These are phyloP conservation scores for Yamadazyma blattariae DNA, from an alignment of 1,139 yeast genomes.

Conservation along the genomic window DNA sequence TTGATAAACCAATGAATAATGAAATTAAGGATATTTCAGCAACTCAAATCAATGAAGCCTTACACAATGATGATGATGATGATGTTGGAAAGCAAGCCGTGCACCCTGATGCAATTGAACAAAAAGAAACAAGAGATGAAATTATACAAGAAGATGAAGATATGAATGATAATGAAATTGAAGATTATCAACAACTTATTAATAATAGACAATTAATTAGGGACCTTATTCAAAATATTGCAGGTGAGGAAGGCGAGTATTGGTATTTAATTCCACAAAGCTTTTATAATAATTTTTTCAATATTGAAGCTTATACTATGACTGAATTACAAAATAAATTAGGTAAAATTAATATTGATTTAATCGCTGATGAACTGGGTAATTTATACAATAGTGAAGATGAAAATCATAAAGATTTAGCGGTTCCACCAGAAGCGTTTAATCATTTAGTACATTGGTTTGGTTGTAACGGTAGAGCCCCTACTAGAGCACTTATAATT, in stretches of 20 bases:
- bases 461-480: conserved; percentile 46
- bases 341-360: conserved; percentile 34
- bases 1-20: too few species aligned
- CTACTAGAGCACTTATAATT: conserved; percentile 42
- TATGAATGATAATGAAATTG: background rate
- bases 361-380: conserved; percentile 31
- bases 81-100: too few species aligned
- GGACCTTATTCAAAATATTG: conserved; percentile 17
- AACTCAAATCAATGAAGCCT: too few species aligned
- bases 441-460: conserved; percentile 50
- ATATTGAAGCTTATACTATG: conserved; percentile 22
- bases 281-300: conserved; percentile 27
- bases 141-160: too few species aligned
- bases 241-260: conserved; percentile 32
- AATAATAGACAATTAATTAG: conserved; percentile 22
- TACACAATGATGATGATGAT: too few species aligned
- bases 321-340: conserved; percentile 22
- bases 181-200: conserved; percentile 5
- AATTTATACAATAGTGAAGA: conserved; percentile 29
- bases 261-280: conserved; percentile 36
- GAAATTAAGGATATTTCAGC: too few species aligned
- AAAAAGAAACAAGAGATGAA: too few species aligned
- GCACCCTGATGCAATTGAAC: too few species aligned
- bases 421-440: conserved; percentile 43
- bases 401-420: conserved; percentile 24